Evolutionary conservation across 345 rosid genomes (phyloP), one percentile per base, ranked within the genome.

Genomic region (Rhodomyrtus tomentosa): DNA sequence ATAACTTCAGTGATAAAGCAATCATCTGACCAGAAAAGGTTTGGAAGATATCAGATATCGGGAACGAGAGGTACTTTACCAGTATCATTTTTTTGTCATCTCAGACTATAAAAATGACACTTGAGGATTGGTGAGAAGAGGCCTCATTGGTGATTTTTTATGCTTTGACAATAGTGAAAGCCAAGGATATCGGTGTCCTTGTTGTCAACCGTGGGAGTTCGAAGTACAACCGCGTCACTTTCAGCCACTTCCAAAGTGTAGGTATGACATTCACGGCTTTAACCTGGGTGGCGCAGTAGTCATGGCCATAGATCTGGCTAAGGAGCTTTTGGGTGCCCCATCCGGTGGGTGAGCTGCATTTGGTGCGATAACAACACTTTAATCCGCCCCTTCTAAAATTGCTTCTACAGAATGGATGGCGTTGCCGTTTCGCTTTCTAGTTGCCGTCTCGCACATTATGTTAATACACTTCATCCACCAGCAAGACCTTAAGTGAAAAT

Each of bases 231-330:
- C 1, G 95, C 93, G 2, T 93, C 95, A 25, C 86, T 93, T 24
- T 91, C 95, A 6, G 86, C 96, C 45, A 94, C 50, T 10, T 49
- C 50, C 50, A 10, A 93, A 94, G 88, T 89, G 92, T 53, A 88
- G 90, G 84, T 92, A 92, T 38, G 84, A 92, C 83, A 90, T 94
- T 56, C 90, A 88, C 58, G 93, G 92, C 93, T 94, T 89, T 88
- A 94, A 94, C 82, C 93, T 93, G 29, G 96, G 94, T 54, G 98
- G 96, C 4, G 96, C 95, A 0, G 97, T 95, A 29, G 87, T 93
- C 85, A 90, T 91, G 81, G 95, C 96, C 7, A 83, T 93, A 83
- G 96, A 92, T 86, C 86, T 83, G 49, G 82, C 85, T 16, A 48
- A 55, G 38, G 83, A 86, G 80, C 84, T 94, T 83, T 88, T 92